These are phyloP conservation scores for Eucalyptus sp. DNA, from an alignment of 345 rosid species.

Conservation along the genomic window DNA sequence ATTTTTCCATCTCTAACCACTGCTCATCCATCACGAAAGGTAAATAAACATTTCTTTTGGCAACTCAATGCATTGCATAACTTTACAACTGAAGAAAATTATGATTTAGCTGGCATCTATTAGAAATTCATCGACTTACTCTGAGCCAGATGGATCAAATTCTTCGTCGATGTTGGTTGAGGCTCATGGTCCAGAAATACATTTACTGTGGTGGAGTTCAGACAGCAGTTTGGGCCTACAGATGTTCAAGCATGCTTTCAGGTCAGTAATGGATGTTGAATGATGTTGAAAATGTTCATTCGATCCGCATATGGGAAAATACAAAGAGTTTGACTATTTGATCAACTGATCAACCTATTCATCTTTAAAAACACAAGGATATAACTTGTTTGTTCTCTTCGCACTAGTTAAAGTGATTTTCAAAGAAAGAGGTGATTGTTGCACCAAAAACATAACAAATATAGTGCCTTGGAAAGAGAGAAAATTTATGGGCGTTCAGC, in stretches of 20 bases:
- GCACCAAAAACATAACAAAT: not conserved
- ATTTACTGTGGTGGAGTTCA: slow-evolving; percentile 21
- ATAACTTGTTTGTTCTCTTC: not conserved
- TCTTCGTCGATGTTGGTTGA: slow-evolving; percentile 40
- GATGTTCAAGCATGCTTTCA: not conserved
- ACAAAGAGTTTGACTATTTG: not conserved
- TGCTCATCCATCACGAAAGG: not conserved
- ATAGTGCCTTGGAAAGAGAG: not conserved
- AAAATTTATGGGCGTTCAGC: not conserved
- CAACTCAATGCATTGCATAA: not conserved
- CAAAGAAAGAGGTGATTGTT: not conserved
- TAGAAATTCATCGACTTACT: slow-evolving; percentile 11
- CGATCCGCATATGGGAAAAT: not conserved
- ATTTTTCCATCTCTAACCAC: slow-evolving; percentile 35
- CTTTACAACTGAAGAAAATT: not conserved
- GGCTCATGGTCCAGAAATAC: slow-evolving; percentile 35
- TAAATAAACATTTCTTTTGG: not conserved
- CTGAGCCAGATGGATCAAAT: slow-evolving; percentile 52
- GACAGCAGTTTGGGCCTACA: slow-evolving; percentile 52
- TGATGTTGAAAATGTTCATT: not conserved
- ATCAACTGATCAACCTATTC: not conserved
- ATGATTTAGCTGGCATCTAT: not conserved
- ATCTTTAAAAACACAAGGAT: not conserved
- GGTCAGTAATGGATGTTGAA: not conserved
- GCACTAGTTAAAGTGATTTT: not conserved